Evolutionary conservation across 805 yeast species (phyloP), one percentile per base, ranked within the genome.

Genomic region (Danielia reshetovae): DNA sequence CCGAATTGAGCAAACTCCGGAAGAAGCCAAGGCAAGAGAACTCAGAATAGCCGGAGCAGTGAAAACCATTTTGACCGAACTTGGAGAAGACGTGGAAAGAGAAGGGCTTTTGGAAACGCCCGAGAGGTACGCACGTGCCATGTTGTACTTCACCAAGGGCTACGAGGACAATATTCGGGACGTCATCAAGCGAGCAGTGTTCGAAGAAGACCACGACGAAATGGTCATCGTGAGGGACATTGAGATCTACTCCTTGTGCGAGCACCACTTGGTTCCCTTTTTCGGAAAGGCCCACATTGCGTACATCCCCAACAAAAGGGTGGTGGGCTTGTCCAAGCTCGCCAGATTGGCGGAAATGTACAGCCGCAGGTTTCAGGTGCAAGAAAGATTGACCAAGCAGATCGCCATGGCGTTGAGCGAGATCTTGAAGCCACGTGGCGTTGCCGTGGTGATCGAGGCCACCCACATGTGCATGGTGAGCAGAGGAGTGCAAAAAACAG

Each of bases 401-500:
- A 89, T 93, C 35, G 97, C 98, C 21, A 85, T 88, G 84, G 97
- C 97, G 1, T 64, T 93, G 36, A 79, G 82, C 57, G 97, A 88
- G 54, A 85, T 89, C 39, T 70, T 93, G 52, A 81, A 84, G 53
- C 98, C 98, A 12, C 75, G 89, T 52, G 98, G 98, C 42, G 98
- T 93, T 7, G 98, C 97, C 1, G 98, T 93, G 26, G 97, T 93
- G 18, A 88, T 93, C 52, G 98, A 93, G 62, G 97, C 97, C 13
- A 77, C 90, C 2, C 98, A 93, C 58, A 93, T 93, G 98, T 93
- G 98, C 61, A 93, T 93, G 98, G 97, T 90, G 18, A 86, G 95
- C 59, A 77, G 98, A 56, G 98, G 98, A 37, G 86, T 93, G 18
- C 97, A 93, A 60, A 93, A 93, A 62, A 79, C 96, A 0, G 97